A percentile compares a stretch with the other conserved stretches of the same genome.
These are phyloP conservation scores for Epicoccum sorghinum DNA, from an alignment of 2,329 filamentous ascomycete species.

Conservation along the genomic window DNA sequence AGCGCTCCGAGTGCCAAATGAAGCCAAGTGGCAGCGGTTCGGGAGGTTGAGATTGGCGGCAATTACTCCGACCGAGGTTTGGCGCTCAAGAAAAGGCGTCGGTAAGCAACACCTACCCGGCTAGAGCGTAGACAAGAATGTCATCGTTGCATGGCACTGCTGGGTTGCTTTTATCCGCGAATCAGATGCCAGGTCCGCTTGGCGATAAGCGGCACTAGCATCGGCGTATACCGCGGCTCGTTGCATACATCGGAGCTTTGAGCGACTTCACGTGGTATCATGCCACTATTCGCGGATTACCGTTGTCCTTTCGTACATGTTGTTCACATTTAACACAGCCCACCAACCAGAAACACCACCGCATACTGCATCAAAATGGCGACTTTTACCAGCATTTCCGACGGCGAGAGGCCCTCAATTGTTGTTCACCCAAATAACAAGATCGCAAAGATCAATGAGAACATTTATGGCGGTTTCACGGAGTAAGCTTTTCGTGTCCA, in stretches of 20 bases:
- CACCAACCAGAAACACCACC: neutral
- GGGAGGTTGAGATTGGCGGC: slow-evolving; percentile 14
- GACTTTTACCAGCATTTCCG: slow-evolving; percentile 71
- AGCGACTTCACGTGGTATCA: slow-evolving; percentile 16
- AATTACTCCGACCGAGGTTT: slow-evolving; percentile 7
- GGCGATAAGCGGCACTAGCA: neutral
- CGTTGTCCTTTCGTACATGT: neutral
- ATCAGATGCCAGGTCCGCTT: neutral
- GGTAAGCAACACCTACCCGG: slow-evolving; percentile 3
- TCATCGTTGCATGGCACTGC: slow-evolving; percentile 3
- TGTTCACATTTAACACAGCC: slow-evolving; percentile 3
- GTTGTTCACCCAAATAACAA: slow-evolving; percentile 68
- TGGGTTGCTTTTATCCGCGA: slow-evolving; percentile 12
- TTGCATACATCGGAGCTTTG: slow-evolving; percentile 15
- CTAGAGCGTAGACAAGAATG: slow-evolving; percentile 7
- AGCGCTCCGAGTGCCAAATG: slow-evolving; percentile 2
- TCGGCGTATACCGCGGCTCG: slow-evolving; percentile 11
- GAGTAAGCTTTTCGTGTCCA: slow-evolving; percentile 62
- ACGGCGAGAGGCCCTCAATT: slow-evolving; percentile 67
- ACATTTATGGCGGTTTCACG: slow-evolving; percentile 84
- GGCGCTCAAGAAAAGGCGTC: slow-evolving; percentile 2
- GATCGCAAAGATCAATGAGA: slow-evolving; percentile 76
- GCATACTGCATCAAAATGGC: slow-evolving; percentile 60
- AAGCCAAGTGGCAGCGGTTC: slow-evolving; percentile 1
- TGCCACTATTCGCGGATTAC: slow-evolving; percentile 7